Conservation (phyloP, 164 flowering plant genomes). For the Protea cynaroides region DNA sequence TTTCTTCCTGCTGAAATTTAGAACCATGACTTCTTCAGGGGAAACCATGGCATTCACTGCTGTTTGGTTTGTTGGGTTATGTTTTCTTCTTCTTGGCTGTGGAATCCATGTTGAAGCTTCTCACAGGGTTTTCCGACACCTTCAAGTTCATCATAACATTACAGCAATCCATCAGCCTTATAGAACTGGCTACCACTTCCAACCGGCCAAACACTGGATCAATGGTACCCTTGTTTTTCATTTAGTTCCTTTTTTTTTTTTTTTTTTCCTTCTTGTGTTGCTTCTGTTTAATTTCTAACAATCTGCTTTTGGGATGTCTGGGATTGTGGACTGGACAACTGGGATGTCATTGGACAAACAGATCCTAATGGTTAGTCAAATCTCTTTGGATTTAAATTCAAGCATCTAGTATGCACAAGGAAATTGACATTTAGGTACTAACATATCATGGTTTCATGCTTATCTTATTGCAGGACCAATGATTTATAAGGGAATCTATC, state of each 20-base stretch:
- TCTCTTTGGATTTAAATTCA: conserved; percentile 4
- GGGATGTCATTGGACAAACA: conserved; percentile 7
- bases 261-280: neutral
- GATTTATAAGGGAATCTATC: conserved; percentile 76
- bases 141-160: conserved; percentile 6
- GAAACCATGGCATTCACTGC: conserved; percentile 2
- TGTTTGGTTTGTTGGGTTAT: conserved; percentile 6
- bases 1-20: too few relatives aligned
- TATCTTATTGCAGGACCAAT: conserved; percentile 49
- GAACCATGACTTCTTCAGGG: neutral
- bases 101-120: conserved; percentile 14
- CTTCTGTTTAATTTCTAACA: neutral
- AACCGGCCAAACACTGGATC: conserved; percentile 45
- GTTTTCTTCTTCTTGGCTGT: conserved; percentile 7
- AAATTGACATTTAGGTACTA: neutral
- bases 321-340: neutral
- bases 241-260: too few relatives aligned
- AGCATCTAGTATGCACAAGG: too few relatives aligned
- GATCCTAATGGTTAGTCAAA: conserved; percentile 41
- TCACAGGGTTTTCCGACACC: conserved; percentile 6
- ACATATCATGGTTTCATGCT: too few relatives aligned
- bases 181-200: conserved; percentile 38
- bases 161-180: conserved; percentile 20
- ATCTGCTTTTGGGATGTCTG: neutral
- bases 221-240: too few relatives aligned